Evolutionary conservation across 108 stramenopile species (phyloP), one percentile per base, ranked within the genome.

Genomic region (Poteriospumella lacustris): DNA sequence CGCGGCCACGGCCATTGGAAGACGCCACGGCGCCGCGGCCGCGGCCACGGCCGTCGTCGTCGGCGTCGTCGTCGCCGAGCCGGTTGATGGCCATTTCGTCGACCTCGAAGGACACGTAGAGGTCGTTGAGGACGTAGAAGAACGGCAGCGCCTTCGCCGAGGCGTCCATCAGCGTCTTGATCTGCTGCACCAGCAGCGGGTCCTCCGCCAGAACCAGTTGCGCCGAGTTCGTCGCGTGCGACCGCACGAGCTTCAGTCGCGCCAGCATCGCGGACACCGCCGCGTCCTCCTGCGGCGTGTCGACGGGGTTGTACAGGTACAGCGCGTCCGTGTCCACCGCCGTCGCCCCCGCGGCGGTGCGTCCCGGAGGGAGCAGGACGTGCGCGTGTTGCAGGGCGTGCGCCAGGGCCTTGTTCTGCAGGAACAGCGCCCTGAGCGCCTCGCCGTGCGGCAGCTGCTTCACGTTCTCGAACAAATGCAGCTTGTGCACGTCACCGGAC

Each of bases 41-140:
- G n/a, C n/a, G n/a, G 19, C 33, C 9, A 15, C 33, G 2, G 19
- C 19, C 19, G 19, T 52, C 19, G 19, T 52, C 47, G 47, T 52
- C 19, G 19, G 9, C 19, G 19, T 19, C 47, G 9, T 33, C 24
- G 5, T 64, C 24, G 9, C 33, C 28, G 36, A 34, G 28, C 3
- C 36, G 28, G 5, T 5, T 9, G 5, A 64, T 3, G 36, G 28
- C 33, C 12, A 69, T 26, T 38, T 28, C 29, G 43, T 76, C 76
- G 28, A 80, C 58, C 58, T 58, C 73, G 41, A 80, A 80, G 12
- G 28, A 33, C 38, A 80, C 1, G 19, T 1, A 12, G 5, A 80
- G 38, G 39, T 80, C 75, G 75, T 76, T 80, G 1, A 80, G 42
- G 28, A 70, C 42, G 1, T 41, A 41, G 76, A 80, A 80, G 75